These are phyloP conservation scores for Solanum piurae DNA, from an alignment of 257 asterid species.

Conservation along the genomic window DNA sequence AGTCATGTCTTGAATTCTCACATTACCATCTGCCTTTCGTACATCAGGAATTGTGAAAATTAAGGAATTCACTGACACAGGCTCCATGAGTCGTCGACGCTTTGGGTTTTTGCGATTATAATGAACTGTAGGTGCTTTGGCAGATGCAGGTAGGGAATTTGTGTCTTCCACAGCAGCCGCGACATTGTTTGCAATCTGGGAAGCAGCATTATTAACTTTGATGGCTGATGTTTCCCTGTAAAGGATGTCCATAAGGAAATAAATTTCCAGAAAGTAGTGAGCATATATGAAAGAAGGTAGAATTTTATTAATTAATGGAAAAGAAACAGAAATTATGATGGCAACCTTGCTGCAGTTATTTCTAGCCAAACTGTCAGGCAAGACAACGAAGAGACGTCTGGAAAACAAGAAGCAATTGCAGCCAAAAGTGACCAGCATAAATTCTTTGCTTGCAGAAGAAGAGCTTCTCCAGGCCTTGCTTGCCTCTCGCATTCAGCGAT, in stretches of 20 bases:
- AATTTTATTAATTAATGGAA: background rate
- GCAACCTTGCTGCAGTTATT: slow-evolving; percentile 93
- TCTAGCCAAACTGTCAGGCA: slow-evolving; percentile 96
- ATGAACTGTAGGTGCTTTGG: slow-evolving; percentile 57
- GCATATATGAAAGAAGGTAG: background rate
- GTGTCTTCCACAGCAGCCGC: slow-evolving; percentile 91
- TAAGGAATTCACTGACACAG: slow-evolving; percentile 28
- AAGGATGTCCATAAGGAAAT: slow-evolving; percentile 12
- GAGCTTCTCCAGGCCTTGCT: slow-evolving; percentile 85
- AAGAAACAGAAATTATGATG: slow-evolving; percentile 9
- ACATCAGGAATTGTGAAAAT: slow-evolving; percentile 28
- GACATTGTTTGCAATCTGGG: slow-evolving; percentile 82
- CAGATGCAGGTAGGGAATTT: slow-evolving; percentile 63
- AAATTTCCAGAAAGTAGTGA: background rate
- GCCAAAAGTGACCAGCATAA: slow-evolving; percentile 97
- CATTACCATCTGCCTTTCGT: slow-evolving; percentile 31
- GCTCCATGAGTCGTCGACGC: slow-evolving; percentile 77
- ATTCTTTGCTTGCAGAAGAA: slow-evolving; percentile 89
- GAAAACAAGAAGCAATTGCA: slow-evolving; percentile 89
- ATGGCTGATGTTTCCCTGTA: slow-evolving; percentile 94
- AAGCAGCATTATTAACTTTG: slow-evolving; percentile 85
- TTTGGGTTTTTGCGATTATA: slow-evolving; percentile 76
- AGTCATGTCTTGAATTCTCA: slow-evolving; percentile 30
- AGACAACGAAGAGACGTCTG: slow-evolving; percentile 76
- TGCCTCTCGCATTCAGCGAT: slow-evolving; percentile 87